Evolutionary conservation across 169 alveolate species (phyloP).

Genomic region (Babesia divergens): DNA sequence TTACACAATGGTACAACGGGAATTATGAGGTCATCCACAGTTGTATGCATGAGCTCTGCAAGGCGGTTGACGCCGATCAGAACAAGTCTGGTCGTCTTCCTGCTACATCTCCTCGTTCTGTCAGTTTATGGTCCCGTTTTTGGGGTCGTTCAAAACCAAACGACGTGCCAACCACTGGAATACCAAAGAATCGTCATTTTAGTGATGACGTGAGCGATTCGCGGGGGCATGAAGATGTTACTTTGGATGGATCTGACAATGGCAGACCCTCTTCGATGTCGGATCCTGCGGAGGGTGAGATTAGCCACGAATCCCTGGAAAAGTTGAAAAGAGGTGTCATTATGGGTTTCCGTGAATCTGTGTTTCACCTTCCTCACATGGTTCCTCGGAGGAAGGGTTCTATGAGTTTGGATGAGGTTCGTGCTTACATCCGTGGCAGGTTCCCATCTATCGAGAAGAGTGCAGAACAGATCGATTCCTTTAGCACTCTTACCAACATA

Average conservation of each 20-base stretch:
- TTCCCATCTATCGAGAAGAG: slow-evolving; percentile 18
- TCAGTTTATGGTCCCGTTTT: slow-evolving; percentile 14
- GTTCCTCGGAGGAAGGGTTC: slow-evolving; percentile 24
- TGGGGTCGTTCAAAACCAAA: neutral
- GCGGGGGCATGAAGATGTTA: neutral
- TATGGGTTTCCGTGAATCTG: slow-evolving; percentile 21
- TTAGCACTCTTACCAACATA: slow-evolving; percentile 41
- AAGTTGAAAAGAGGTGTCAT: slow-evolving; percentile 4
- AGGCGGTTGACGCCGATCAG: neutral
- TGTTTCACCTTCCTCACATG: slow-evolving; percentile 41
- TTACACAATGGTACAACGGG: slow-evolving; percentile 59
- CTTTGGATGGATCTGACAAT: neutral
- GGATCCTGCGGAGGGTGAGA: slow-evolving; percentile 8
- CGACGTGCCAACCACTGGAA: neutral
- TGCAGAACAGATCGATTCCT: slow-evolving; percentile 42
- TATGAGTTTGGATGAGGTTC: slow-evolving; percentile 6
- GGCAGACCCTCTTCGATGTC: slow-evolving; percentile 8
- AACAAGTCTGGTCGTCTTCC: neutral
- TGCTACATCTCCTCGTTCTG: neutral
- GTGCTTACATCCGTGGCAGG: slow-evolving; percentile 22
- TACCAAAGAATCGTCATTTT: neutral
- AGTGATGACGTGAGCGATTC: neutral
- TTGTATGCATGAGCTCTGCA: slow-evolving; percentile 20
- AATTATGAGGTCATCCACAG: slow-evolving; percentile 57
- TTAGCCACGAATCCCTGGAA: slow-evolving; percentile 13